Evolutionary conservation across 192 early-diverging fungal species (phyloP), one percentile per base, ranked within the genome.

Genomic region (Pilaira anomala): DNA sequence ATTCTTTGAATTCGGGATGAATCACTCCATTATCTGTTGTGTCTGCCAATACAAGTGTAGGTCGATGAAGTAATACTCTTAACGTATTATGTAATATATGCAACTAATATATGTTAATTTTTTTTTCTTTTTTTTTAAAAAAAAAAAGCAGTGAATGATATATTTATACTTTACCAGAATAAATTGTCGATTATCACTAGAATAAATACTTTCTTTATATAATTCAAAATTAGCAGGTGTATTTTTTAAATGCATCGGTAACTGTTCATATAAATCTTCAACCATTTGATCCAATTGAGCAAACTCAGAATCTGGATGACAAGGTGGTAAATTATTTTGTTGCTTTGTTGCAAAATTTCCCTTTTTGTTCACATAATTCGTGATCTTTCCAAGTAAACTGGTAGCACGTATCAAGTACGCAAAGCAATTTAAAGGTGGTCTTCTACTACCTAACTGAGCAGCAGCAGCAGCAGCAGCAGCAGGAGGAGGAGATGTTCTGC

Each of bases 21-120:
- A 64, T 9, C 24, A 54, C 0, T 55, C 67, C 59, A 60, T 68
- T 45, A 67, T 63, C 7, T 21, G 4, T 12, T 7, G 18, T 36
- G 11, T 72, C 64, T 8, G 36, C 28, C 12, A 72, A 44, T 0
- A 72, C 72, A 22, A 81, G 49, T 22, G 73, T 77, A 0, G 80
- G 78, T 36, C 80, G 60, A 63, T 84, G 80, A 12, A 84, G 60
- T 11, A 84, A 39, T 1, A 84, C 78, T 4, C 75, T 65, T 12
- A 75, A 44, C 7, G 78, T 72, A 48, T 81, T 65, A 63, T 81
- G 75, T 14, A 84, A 49, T 33, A 79, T 55, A 62, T 81, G 79
- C 48, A 76, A 66, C 26, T 72, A 73, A 76, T 29, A 52, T 52
- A 22, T 25, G 24, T 52, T 11, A 51, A 22, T 51, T 11, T 12